A percentile compares a stretch with the other conserved stretches of the same genome.
Conservation (phyloP, 306 rosid genomes). For the Lagenaria siceraria region DNA sequence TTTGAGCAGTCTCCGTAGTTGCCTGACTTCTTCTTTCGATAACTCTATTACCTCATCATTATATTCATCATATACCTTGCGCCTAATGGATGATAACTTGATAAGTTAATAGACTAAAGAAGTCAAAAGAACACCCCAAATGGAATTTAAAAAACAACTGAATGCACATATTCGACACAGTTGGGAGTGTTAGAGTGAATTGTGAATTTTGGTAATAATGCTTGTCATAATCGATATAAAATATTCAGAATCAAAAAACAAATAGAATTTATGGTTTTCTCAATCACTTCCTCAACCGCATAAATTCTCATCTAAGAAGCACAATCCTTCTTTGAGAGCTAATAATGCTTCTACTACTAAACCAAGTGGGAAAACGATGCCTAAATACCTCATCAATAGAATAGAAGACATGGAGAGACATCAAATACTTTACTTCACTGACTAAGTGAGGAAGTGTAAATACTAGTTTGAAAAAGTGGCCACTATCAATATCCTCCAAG, state of each 20-base stretch:
- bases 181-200: neutral
- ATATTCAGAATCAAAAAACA: neutral
- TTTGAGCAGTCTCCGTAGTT: slow-evolving; percentile 45
- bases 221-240: neutral
- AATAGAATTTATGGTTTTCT: neutral
- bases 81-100: slow-evolving; percentile 33
- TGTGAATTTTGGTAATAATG: neutral
- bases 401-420: neutral
- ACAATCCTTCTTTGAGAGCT: neutral
- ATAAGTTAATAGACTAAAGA: slow-evolving; percentile 6
- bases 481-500: neutral
- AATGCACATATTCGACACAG: neutral
- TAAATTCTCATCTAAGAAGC: neutral
- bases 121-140: neutral
- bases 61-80: slow-evolving; percentile 57
- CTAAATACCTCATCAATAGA: neutral
- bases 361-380: neutral
- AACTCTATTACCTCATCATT: slow-evolving; percentile 72
- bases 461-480: neutral
- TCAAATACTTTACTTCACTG: neutral
- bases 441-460: neutral
- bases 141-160: neutral
- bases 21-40: slow-evolving; percentile 50
- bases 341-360: neutral
- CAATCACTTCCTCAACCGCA: neutral